Evolutionary conservation across 148 eudicot species (phyloP).

Genomic region (Tetragonia tetragonoides): DNA sequence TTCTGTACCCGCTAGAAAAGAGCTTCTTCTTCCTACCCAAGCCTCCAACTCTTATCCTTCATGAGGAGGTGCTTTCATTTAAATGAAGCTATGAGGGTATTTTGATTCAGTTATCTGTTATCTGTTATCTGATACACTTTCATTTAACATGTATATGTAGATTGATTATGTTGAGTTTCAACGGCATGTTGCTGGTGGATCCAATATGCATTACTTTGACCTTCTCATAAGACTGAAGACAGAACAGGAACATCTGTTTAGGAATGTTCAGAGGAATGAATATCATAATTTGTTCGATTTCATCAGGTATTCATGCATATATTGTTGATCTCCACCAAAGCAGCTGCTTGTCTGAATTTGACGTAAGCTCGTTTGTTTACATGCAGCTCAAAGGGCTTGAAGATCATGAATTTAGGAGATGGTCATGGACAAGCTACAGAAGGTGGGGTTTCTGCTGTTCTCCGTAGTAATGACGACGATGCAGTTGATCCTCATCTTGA

Average conservation of each 20-base stretch:
- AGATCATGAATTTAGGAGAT: conserved; percentile 67
- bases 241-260: conserved; percentile 93
- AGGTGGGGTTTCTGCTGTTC: conserved; percentile 69
- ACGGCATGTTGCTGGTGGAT: conserved; percentile 94
- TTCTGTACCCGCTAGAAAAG: conserved; percentile 94
- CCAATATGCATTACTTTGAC: conserved; percentile 98
- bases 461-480: conserved; percentile 67
- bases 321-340: background rate
- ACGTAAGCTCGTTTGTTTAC: conserved; percentile 13
- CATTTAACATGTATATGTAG: conserved; percentile 32
- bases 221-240: conserved; percentile 80
- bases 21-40: conserved; percentile 96
- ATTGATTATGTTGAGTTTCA: conserved; percentile 95
- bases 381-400: conserved; percentile 75
- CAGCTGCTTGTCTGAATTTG: background rate
- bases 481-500: conserved; percentile 89
- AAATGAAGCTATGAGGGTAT: background rate
- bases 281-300: conserved; percentile 76
- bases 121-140: background rate
- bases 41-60: conserved; percentile 96
- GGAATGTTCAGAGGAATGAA: conserved; percentile 96
- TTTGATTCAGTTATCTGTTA: background rate
- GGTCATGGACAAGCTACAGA: conserved; percentile 33
- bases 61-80: conserved; percentile 67
- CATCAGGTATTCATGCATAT: conserved; percentile 48